phyloP scores from a whole-genome alignment of 257 asterid genomes.

The Solanum chmielewskii region DNA sequence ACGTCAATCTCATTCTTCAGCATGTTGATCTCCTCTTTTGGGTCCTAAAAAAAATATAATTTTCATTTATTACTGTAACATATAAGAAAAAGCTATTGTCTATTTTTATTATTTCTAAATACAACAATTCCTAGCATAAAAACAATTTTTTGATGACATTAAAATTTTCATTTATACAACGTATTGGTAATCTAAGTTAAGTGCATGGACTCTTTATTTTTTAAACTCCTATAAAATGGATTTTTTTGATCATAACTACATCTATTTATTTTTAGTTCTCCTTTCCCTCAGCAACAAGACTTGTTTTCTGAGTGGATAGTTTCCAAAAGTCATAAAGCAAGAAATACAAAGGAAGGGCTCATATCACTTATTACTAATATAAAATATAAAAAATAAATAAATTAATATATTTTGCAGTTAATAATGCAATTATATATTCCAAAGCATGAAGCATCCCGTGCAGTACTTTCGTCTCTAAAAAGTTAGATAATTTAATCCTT shows the following conservation, averaged over 20 bases:
- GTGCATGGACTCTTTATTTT: background rate
- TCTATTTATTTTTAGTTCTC: background rate
- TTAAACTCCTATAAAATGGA: too few relatives aligned
- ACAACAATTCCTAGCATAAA: background rate
- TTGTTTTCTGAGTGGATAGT: background rate
- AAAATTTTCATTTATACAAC: background rate
- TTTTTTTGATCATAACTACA: too few relatives aligned
- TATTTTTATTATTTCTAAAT: background rate
- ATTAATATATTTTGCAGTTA: background rate
- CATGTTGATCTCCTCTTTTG: conserved; percentile 60
- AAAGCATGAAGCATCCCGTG: conserved; percentile 13
- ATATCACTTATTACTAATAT: background rate
- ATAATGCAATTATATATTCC: background rate
- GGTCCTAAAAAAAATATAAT: conserved; percentile 28
- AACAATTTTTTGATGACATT: background rate
- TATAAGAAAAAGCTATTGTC: background rate
- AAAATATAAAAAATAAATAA: too few relatives aligned
- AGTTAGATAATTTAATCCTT: conserved; percentile 11
- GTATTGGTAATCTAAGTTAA: background rate
- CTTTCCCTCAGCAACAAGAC: background rate
- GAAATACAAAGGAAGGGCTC: background rate
- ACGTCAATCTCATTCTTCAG: conserved; percentile 78
- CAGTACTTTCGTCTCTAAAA: conserved; percentile 24
- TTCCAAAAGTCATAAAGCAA: conserved; percentile 1
- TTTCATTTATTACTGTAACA: background rate